These are phyloP conservation scores for Aspergillus sp. DNA, from an alignment of 2,329 filamentous ascomycete species.

Conservation along the genomic window DNA sequence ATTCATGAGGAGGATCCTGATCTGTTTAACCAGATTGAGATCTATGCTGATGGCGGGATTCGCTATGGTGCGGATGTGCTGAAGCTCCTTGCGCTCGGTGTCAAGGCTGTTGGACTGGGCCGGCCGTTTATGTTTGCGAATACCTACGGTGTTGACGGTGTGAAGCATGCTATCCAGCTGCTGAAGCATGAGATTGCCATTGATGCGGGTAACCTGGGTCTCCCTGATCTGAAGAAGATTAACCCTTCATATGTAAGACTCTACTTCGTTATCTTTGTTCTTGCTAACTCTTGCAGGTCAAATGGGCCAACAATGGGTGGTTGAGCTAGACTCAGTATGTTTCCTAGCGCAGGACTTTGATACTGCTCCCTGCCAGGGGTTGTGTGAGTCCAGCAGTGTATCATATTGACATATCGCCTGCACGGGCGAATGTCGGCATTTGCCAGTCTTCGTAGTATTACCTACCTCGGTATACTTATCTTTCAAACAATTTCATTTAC, in stretches of 20 bases:
- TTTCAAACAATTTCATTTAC: too few species aligned
- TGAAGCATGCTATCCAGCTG: constrained; percentile 8
- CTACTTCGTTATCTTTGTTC: too few species aligned
- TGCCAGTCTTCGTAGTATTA: too few species aligned
- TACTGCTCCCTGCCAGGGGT: too few species aligned
- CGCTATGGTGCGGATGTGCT: constrained; percentile 53
- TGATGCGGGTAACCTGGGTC: constrained; percentile 9
- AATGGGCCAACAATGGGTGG: constrained; percentile 11
- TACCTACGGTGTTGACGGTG: constrained; percentile 22
- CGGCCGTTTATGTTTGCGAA: constrained; percentile 24
- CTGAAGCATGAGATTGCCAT: constrained; percentile 15
- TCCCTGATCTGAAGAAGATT: constrained; percentile 9
- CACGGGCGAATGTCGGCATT: too few species aligned
- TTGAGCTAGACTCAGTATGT: not conserved
- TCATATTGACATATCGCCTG: too few species aligned
- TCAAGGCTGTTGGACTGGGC: constrained; percentile 53
- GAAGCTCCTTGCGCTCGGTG: constrained; percentile 54
- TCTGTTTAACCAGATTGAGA: constrained; percentile 48
- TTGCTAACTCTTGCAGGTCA: not conserved
- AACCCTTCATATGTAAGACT: constrained; percentile 10
- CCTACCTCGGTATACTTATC: too few species aligned
- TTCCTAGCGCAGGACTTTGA: not conserved
- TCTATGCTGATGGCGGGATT: constrained; percentile 55
- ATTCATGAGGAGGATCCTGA: constrained; percentile 50
- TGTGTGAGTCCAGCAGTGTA: not conserved